Base-by-base conservation (phyloP, 2,329 filamentous ascomycete species). In the Talaromyces verruculosus region DNA sequence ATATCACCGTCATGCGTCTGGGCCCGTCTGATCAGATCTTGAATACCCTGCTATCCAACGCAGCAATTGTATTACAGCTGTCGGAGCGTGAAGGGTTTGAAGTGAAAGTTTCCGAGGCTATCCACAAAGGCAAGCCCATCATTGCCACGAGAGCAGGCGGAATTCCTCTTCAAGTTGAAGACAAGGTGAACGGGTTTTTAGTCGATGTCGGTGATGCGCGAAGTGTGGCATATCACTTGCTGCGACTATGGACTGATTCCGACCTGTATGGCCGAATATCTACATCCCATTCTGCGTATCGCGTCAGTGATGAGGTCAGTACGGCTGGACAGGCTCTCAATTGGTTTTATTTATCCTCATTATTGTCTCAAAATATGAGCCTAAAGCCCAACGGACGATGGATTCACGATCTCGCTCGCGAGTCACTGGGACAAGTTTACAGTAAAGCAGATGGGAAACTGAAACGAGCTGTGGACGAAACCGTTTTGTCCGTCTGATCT, bases 81-180 rank as follows among this genome's bases (percentile, higher is more conserved):
- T 47, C 43, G 43, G 43, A 47, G 19, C 19, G 43, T 10, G 43
- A 47, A 47, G 91, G 91, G 0, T 95, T 95, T 71, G 91, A 95
- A 77, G 89, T 94, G 71, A 95, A 95, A 78, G 91, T 95, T 8
- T 92, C 89, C 0, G 91, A 95, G 77, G 91, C 90, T 1, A 82
- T 94, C 22, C 91, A 93, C 73, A 91, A 92, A 57, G 91, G 91
- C 15, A 87, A 89, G 2, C 91, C 91, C 1, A 85, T 93, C 72
- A 92, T 94, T 68, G 90, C 89, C 3, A 91, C 89, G 1, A 82
- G 83, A 22, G 88, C 89, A 1, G 91, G 91, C 19, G 91, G 91
- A 11, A 93, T 95, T 63, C 91, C 91, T 0, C 82, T 94, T 3
- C 91, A 95, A 74, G 85, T 95, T 66, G 84, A 90, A 75, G 81